Base-by-base conservation (phyloP, 176 grass and related monocot genomes). In the Leersia perrieri region DNA sequence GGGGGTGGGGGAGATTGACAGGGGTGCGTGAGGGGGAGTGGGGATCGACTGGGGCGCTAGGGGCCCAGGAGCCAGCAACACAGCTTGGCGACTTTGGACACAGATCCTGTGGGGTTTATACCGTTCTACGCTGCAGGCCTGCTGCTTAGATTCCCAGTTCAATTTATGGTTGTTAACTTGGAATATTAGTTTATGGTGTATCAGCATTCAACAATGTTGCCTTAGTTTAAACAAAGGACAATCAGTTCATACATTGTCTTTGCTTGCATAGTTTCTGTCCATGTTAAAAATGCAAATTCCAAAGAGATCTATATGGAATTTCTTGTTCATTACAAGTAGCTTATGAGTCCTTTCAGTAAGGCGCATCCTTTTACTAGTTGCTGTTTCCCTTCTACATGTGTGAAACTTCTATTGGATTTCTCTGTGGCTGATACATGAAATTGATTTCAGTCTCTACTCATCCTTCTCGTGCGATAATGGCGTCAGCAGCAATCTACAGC, bases 401-500 rank as follows among this genome's bases (percentile, higher is more conserved):
- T n/a, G 0, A 70, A 62, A 22, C 5, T 64, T 76, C 63, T 77
- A 22, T 33, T 33, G 13, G 9, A 1, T 78, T 72, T 78, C 26
- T 83, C 10, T 73, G 74, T 60, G 74, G 68, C 26, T 85, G 5
- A 75, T 71, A 71, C 33, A 36, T 22, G 41, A 72, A 63, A 34
- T 58, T 76, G 20, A 18, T 33, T 5, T 29, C 33, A 33, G 38
- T 34, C 1, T 60, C 38, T 11, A 8, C 23, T 63, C 38, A 14
- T 6, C 22, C 22, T 70, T 51, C 6, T 33, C 29, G 18, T 31
- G 25, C 28, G 82, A 33, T 45, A 22, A 84, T 87, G 84, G 79
- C 80, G n/a, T 80, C 89, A 68, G 90, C 76, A 11, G 96, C 92
- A 57, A 99, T 99, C 82, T 99, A 95, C 60, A 99, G 76, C 82